Base-by-base conservation (phyloP, 2,329 filamentous ascomycete species). In the Sporothrix pallida region DNA sequence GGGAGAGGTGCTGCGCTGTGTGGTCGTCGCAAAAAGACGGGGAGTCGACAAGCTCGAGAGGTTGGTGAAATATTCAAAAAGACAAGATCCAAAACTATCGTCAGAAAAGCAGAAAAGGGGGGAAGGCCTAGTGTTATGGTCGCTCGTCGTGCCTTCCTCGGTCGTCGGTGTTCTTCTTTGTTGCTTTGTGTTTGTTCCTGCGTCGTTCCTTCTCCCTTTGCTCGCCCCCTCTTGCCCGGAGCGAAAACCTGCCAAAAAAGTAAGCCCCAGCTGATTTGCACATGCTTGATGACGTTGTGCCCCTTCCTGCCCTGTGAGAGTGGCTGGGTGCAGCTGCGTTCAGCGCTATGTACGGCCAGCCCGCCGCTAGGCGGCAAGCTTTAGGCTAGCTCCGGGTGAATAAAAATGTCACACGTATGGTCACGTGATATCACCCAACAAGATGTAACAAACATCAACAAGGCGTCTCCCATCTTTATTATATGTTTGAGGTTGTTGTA, bases 201-300 rank as follows among this genome's bases (percentile, higher is more conserved):
- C 13, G 52, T 48, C 52, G 69, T 31, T 48, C 69, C 69, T 60
- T 71, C 52, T 70, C 54, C 42, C 52, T 58, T 20, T 60, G n/a
- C 44, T 44, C 68, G 5, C 13, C 26, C 37, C 50, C 37, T 63
- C 56, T 50, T 31, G 67, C 48, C 26, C 26, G 44, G 42, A 4
- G 62, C 20, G 23, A 42, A 9, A 48, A 48, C 20, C 1, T 17
- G 26, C 3, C 31, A 1, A 50, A 58, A 42, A 42, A 17, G n/a
- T 13, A 50, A 50, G 63, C 23, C 23, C 48, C 15, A 56, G 26
- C 37, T 42, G 42, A 17, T 17, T 52, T 23, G 70, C 70, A 72
- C 70, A 72, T 72, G 70, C 70, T 65, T 72, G 70, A 72, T 72
- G 70, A 72, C 70, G 70, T 65, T 72, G 56, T 48, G 60, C 42